phyloP scores from a whole-genome alignment of 2,329 filamentous ascomycete species.

The Fonsecaea multimorphosa region DNA sequence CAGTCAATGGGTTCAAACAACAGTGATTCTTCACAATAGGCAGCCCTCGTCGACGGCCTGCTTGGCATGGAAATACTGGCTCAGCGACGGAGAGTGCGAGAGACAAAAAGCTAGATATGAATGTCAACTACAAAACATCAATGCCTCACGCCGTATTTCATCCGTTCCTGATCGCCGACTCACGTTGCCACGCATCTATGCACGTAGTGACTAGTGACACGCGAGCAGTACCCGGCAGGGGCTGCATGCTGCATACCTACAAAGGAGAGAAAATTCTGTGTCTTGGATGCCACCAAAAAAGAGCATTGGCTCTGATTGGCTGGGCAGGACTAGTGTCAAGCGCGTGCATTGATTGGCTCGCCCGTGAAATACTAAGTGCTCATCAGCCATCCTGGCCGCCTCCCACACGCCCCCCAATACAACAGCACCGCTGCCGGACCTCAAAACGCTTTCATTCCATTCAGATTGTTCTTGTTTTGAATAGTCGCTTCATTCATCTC shows the following conservation, averaged over 20 bases:
- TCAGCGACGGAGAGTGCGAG: too few relatives aligned
- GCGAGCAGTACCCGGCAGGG: not conserved
- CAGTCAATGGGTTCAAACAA: too few relatives aligned
- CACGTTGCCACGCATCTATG: not conserved
- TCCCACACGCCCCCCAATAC: not conserved
- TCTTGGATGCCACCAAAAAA: not conserved
- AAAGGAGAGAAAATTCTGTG: not conserved
- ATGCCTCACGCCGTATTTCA: not conserved
- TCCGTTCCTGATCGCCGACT: not conserved
- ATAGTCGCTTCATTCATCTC: conserved; percentile 3
- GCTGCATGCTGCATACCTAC: too few relatives aligned
- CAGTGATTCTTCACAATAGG: too few relatives aligned
- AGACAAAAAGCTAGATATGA: too few relatives aligned
- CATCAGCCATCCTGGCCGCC: conserved; percentile 10
- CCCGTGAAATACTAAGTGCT: not conserved
- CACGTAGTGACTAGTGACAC: not conserved
- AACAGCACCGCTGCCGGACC: conserved; percentile 13
- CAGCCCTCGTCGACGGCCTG: too few relatives aligned
- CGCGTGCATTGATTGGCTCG: conserved; percentile 7
- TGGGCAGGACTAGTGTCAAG: not conserved
- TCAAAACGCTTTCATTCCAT: conserved; percentile 4
- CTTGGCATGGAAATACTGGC: too few relatives aligned
- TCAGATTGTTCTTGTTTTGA: conserved; percentile 14
- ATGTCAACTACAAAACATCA: too few relatives aligned
- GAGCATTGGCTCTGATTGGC: conserved; percentile 1